Evolutionary conservation across 139 green algal species (phyloP), one percentile per base, ranked within the genome.

Genomic region (Diplosphaera chodatii): DNA sequence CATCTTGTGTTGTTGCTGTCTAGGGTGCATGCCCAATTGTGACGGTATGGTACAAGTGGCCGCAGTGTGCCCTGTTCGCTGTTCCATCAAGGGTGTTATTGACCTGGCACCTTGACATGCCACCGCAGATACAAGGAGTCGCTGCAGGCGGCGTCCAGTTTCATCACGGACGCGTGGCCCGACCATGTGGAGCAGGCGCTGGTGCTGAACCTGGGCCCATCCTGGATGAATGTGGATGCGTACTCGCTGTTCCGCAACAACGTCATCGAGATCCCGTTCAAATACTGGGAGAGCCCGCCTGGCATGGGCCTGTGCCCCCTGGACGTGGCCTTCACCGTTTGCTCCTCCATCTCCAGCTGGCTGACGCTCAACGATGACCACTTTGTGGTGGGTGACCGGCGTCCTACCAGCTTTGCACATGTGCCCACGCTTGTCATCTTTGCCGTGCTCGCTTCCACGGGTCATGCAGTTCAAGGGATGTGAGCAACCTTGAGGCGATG

Each of bases 291-390:
- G 69, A 71, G 64, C 30, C 74, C 79, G 1, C 75, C 74, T 1
- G 75, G 75, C 34, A 59, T 78, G 63, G 79, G 76, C 21, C 70
- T 80, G 34, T 74, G 64, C 40, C 75, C 79, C 10, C 69, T 85
- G 65, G 75, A 77, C 55, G 68, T 85, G 29, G 70, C 78, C 21
- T 85, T 85, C 40, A 72, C 68, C 31, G 74, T 80, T 0, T 85
- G 79, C 72, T 76, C 67, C 33, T 67, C 32, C 33, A 77, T 82
- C 32, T 68, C 75, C 34, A 73, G 62, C 68, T 85, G 79, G 79
- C 72, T 85, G 4, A 64, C n/a, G 18, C 67, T 78, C 16, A 77
- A 71, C 25, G 63, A 80, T 22, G 74, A 80, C 32, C 55, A 84
- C 66, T 40, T 77, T 13, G 74, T 77, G 71, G 78, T 84, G 40